Evolutionary conservation across 129 eudicot species (phyloP).

Genomic region (Flaveria linearis): DNA sequence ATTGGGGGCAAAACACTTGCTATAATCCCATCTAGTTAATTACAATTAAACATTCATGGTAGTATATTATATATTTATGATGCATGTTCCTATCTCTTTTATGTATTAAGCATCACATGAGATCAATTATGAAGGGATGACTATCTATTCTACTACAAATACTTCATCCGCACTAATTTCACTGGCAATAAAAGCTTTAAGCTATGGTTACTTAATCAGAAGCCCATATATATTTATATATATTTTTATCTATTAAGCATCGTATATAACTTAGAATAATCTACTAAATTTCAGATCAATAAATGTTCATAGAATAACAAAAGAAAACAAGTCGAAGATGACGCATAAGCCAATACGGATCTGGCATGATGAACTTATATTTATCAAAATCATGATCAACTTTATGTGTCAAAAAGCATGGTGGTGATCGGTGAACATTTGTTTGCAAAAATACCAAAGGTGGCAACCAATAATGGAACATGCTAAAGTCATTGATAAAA

Average conservation of each 20-base stretch:
- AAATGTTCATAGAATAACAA: too few species aligned
- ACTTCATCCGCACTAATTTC: background rate
- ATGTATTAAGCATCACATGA: background rate
- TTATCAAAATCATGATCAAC: background rate
- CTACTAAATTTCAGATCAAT: too few species aligned
- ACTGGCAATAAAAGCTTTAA: too few species aligned
- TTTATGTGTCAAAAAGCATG: too few species aligned
- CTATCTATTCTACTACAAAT: background rate
- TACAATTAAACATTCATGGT: background rate
- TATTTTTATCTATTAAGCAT: too few species aligned
- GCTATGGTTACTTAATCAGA: too few species aligned
- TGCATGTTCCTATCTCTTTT: background rate
- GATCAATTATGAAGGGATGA: background rate
- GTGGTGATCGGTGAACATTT: background rate
- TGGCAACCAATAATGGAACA: background rate
- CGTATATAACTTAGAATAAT: too few species aligned
- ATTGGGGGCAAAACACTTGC: background rate
- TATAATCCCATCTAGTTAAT: background rate
- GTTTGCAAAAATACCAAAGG: background rate
- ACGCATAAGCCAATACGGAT: background rate
- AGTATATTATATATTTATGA: background rate
- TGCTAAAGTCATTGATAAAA: background rate
- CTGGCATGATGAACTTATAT: background rate
- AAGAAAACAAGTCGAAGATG: background rate
- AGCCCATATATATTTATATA: too few species aligned